A percentile compares a stretch with the other conserved stretches of the same genome.
Conservation (phyloP, 208 protist genomes). For the Vickermania ingenoplastis region DNA sequence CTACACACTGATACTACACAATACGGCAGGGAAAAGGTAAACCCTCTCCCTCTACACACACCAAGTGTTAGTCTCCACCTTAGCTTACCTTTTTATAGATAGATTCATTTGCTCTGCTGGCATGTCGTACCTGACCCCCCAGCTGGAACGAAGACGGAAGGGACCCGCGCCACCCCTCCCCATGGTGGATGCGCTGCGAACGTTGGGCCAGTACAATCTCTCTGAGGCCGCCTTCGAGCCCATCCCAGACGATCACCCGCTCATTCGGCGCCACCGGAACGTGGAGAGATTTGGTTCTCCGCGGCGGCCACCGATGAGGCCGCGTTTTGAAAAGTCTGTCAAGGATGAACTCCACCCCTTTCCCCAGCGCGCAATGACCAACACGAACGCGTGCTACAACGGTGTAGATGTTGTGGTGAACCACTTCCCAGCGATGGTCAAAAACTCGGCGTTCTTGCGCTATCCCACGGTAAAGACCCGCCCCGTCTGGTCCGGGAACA, state of each 20-base stretch:
- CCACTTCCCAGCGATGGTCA: constrained; percentile 51
- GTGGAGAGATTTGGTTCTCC: constrained; percentile 30
- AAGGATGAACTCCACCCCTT: constrained; percentile 69
- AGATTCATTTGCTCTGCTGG: background rate
- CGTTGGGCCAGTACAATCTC: constrained; percentile 13
- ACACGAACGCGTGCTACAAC: constrained; percentile 43
- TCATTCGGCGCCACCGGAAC: constrained; percentile 20
- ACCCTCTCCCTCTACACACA: no score
- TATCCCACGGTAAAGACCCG: constrained; percentile 7
- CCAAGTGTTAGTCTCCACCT: no score
- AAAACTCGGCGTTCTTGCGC: constrained; percentile 25
- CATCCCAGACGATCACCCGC: constrained; percentile 15
- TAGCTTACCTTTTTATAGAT: no score
- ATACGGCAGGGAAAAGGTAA: no score
- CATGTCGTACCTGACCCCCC: background rate
- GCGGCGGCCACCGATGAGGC: constrained; percentile 14
- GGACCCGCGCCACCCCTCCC: background rate
- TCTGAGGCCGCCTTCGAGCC: constrained; percentile 40
- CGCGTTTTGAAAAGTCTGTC: constrained; percentile 56
- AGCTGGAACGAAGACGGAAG: background rate
- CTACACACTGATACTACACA: no score
- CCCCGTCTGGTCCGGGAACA: constrained; percentile 11
- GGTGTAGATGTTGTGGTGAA: constrained; percentile 41
- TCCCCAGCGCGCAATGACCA: constrained; percentile 39
- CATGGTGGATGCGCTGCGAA: constrained; percentile 3